Evolutionary conservation across 805 yeast species (phyloP), one percentile per base, ranked within the genome.

Genomic region (Yarrowia divulgata): DNA sequence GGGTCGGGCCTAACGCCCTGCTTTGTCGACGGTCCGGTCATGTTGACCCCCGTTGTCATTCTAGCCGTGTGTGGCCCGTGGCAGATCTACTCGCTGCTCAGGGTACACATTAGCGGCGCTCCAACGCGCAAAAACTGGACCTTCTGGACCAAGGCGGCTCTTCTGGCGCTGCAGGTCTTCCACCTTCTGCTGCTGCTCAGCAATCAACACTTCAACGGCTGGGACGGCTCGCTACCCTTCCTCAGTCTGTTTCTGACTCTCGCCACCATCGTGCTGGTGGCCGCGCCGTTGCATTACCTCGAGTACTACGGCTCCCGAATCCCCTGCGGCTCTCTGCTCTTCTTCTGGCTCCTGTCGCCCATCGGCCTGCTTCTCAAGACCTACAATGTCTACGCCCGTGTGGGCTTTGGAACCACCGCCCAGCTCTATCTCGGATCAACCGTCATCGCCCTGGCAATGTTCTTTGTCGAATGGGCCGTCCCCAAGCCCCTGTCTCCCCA

Each of bases 341-440:
- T 89, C 71, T 94, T 85, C 78, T 94, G 97, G 97, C 79, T 90
- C 58, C 81, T 87, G 69, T 81, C 84, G 49, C 73, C 84, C 0
- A 68, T 88, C 7, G 80, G 86, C 43, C 85, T 85, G 46, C 84
- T 85, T 71, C 73, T 85, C 6, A 73, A 72, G 64, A 60, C 72
- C 34, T 70, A 67, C 68, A 60, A 64, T 43, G 54, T 72, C 50
- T 64, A 71, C 50, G 40, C 72, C 35, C 71, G 71, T 34, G 71
- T 73, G 48, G 66, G 69, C 29, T 46, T 48, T 32, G 66, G 66
- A 0, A 60, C 66, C 34, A 29, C 66, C 4, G 52, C 66, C 52
- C 66, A 60, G 42, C 52, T 60, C 18, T 49, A 73, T 69, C 68
- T 74, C 9, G 69, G 68, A 10, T 72, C 74, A 49, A 76, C 77